phyloP scores from a whole-genome alignment of 306 rosid species.

The Prosopis cineraria region DNA sequence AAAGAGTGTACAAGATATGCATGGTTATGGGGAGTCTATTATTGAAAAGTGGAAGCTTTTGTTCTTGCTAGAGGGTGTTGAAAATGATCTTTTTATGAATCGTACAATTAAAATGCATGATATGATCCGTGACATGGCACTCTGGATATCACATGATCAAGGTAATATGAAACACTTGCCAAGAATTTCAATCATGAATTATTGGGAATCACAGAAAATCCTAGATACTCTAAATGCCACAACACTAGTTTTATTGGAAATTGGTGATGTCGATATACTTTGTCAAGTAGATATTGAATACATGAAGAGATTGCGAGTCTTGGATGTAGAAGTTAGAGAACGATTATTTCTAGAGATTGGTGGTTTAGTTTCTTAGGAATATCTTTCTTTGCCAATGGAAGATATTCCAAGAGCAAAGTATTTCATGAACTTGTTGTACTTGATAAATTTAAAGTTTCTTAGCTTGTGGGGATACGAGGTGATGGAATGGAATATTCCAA shows the following conservation, averaged over 20 bases:
- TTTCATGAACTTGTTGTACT: not conserved
- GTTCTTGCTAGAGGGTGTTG: not conserved
- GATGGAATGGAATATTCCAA: not conserved
- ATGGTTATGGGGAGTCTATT: not conserved
- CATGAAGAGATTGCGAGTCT: not conserved
- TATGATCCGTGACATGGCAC: slow-evolving; percentile 9
- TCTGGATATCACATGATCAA: not conserved
- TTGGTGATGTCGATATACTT: no score
- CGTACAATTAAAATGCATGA: not conserved
- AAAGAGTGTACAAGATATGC: not conserved
- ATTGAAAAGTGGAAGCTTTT: slow-evolving; percentile 7
- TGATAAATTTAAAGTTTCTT: not conserved
- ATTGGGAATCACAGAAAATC: not conserved
- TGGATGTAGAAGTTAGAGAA: not conserved
- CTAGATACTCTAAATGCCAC: not conserved
- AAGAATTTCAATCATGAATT: not conserved
- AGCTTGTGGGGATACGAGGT: accelerated
- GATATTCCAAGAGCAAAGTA: not conserved
- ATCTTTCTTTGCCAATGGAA: not conserved
- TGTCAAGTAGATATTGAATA: not conserved
- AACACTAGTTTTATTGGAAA: not conserved
- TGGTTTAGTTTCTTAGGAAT: not conserved
- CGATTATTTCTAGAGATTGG: not conserved
- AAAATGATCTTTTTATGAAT: no score
- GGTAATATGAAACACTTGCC: not conserved